Conservation (phyloP, 2,329 filamentous ascomycete genomes). For the Hypoxylon sp. region DNA sequence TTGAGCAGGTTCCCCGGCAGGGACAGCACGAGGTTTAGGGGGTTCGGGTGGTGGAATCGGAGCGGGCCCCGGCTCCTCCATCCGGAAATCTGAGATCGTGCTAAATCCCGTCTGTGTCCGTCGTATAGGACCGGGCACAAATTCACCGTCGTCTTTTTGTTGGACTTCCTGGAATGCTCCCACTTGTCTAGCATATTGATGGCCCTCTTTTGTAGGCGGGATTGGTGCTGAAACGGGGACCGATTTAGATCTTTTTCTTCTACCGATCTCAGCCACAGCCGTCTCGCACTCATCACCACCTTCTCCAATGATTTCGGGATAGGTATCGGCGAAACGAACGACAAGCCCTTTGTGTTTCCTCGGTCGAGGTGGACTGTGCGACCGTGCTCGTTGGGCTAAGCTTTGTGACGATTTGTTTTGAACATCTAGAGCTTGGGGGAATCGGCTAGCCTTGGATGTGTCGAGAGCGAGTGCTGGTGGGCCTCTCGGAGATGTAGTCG, state of each 20-base stretch:
- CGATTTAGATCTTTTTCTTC: conserved; percentile 64
- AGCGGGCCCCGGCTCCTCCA: conserved; percentile 39
- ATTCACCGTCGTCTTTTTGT: conserved; percentile 59
- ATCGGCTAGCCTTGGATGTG: conserved; percentile 68
- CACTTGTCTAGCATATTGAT: conserved; percentile 49
- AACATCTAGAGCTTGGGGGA: conserved; percentile 68
- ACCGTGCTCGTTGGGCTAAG: conserved; percentile 60
- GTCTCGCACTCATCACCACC: conserved; percentile 88
- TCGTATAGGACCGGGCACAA: conserved; percentile 68
- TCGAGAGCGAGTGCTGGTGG: conserved; percentile 67
- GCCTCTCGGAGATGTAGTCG: conserved; percentile 53
- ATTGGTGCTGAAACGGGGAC: conserved; percentile 55
- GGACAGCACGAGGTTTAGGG: conserved; percentile 51
- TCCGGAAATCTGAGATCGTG: conserved; percentile 51
- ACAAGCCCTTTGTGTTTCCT: conserved; percentile 74
- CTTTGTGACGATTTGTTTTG: conserved; percentile 62
- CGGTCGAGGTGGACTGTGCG: conserved; percentile 62
- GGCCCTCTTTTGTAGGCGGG: conserved; percentile 52
- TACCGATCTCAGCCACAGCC: conserved; percentile 79
- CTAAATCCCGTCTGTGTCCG: conserved; percentile 72
- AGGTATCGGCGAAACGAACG: conserved; percentile 80
- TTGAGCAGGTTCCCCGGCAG: conserved; percentile 52
- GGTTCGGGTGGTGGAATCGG: conserved; percentile 44
- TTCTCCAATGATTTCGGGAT: conserved; percentile 88
- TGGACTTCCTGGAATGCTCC: conserved; percentile 47